A percentile compares a stretch with the other conserved stretches of the same genome.
Conservation (phyloP, 805 yeast species). For the Kluyveromyces starmeri region DNA sequence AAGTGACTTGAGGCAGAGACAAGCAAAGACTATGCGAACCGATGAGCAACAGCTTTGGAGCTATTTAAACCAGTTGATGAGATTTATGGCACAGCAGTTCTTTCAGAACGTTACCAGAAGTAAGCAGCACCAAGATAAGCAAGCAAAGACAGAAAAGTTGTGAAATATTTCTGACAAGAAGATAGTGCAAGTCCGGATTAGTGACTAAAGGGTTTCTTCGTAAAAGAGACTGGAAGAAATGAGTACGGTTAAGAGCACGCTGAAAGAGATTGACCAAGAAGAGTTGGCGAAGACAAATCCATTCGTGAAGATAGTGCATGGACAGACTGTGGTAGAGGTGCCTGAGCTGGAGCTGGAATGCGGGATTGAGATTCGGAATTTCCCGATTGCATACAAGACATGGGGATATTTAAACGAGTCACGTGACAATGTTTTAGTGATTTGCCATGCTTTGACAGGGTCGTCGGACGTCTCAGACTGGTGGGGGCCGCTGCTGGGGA, state of each 20-base stretch:
- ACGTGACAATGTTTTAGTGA: constrained; percentile 73
- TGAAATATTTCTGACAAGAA: no score
- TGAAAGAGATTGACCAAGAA: constrained; percentile 18
- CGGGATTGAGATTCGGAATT: constrained; percentile 58
- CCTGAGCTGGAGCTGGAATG: constrained; percentile 73
- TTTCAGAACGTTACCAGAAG: no score
- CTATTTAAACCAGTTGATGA: no score
- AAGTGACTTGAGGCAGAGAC: no score
- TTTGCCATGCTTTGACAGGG: constrained; percentile 94
- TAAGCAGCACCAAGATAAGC: no score
- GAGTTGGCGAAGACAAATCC: constrained; percentile 39
- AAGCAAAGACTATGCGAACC: no score
- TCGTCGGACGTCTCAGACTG: constrained; percentile 93
- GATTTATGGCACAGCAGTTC: no score
- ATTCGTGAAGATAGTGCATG: constrained; percentile 57
- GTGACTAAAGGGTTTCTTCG: no score
- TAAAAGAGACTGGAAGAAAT: no score
- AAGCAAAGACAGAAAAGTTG: no score
- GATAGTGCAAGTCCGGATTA: no score
- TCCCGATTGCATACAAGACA: constrained; percentile 91
- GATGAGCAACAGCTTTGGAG: no score
- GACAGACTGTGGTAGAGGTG: constrained; percentile 69
- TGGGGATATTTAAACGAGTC: constrained; percentile 80
- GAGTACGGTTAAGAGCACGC: not conserved
- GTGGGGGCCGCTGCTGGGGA: constrained; percentile 97